A percentile compares a stretch with the other conserved stretches of the same genome.
phyloP scores from a whole-genome alignment of 2,329 filamentous ascomycete species.

The Thielaviopsis musarum region DNA sequence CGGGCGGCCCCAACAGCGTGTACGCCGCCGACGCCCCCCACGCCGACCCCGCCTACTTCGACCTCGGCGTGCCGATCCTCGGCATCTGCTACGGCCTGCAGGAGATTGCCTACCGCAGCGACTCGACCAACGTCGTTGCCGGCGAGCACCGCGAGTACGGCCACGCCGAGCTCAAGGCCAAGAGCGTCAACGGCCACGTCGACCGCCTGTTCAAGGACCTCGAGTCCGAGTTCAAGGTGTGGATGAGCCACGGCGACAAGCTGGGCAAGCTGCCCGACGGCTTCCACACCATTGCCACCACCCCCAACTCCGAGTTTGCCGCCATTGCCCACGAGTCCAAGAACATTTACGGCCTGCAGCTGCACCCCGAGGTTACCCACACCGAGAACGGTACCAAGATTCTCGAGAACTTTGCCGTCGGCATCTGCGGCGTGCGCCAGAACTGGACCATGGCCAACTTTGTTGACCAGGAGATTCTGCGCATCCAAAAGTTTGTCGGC shows the following conservation, averaged over 20 bases:
- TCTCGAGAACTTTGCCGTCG: constrained; percentile 67
- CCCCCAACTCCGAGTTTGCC: constrained; percentile 60
- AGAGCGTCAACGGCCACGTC: constrained; percentile 42
- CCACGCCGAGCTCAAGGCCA: constrained; percentile 47
- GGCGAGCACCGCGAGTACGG: constrained; percentile 41
- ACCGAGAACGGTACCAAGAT: constrained; percentile 53
- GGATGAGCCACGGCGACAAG: constrained; percentile 87
- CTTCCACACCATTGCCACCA: constrained; percentile 60
- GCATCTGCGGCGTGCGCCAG: constrained; percentile 59
- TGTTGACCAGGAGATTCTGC: constrained; percentile 58
- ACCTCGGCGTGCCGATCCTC: constrained; percentile 41
- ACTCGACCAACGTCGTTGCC: constrained; percentile 40
- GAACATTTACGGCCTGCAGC: constrained; percentile 69
- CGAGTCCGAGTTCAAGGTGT: constrained; percentile 39
- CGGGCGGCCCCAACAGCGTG: constrained; percentile 47
- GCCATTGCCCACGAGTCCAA: constrained; percentile 57
- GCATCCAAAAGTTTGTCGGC: constrained; percentile 71
- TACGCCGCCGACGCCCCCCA: constrained; percentile 61
- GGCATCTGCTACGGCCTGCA: constrained; percentile 44
- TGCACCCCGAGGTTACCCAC: constrained; percentile 71
- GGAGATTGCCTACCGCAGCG: constrained; percentile 50
- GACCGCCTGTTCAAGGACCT: constrained; percentile 66
- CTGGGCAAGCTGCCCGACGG: constrained; percentile 54
- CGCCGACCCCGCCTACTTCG: constrained; percentile 67
- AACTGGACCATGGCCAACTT: constrained; percentile 84